Evolutionary conservation across 169 alveolate species (phyloP).

Genomic region (Plasmodium gonderi): DNA sequence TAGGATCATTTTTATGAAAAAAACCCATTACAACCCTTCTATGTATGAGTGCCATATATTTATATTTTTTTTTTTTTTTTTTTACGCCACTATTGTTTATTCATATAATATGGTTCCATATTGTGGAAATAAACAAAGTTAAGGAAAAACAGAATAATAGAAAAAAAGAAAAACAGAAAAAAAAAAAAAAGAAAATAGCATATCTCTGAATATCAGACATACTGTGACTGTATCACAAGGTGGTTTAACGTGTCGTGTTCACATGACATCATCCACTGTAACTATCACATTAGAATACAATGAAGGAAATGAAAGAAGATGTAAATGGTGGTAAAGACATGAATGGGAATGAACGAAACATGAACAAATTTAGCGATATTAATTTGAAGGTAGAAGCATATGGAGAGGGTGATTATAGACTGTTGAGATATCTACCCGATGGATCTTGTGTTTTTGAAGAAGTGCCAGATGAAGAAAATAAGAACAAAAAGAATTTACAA

Average conservation of each 20-base stretch:
- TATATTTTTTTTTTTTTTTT: no score
- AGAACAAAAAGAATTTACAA: conserved; percentile 37
- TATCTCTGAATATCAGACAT: neutral
- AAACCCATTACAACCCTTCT: no score
- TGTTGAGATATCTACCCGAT: conserved; percentile 82
- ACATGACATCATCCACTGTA: no score
- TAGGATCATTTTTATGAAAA: neutral
- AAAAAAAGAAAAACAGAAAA: neutral
- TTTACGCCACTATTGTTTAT: neutral
- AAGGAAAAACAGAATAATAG: neutral
- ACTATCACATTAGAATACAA: neutral
- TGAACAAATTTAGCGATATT: conserved; percentile 7
- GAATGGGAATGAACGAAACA: neutral
- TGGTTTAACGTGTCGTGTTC: no score
- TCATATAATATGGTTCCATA: neutral
- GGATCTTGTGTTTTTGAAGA: conserved; percentile 69
- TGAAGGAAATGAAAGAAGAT: neutral
- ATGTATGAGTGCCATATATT: no score
- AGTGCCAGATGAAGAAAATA: conserved; percentile 60
- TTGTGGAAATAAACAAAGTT: neutral
- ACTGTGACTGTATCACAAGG: no score
- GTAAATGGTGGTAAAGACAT: neutral
- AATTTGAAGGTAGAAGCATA: conserved; percentile 77
- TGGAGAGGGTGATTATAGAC: conserved; percentile 80
- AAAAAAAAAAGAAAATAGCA: neutral